Evolutionary conservation across 352 stramenopile genomes (phyloP).

Genomic region (Globisporangium rhizosaccharum): DNA sequence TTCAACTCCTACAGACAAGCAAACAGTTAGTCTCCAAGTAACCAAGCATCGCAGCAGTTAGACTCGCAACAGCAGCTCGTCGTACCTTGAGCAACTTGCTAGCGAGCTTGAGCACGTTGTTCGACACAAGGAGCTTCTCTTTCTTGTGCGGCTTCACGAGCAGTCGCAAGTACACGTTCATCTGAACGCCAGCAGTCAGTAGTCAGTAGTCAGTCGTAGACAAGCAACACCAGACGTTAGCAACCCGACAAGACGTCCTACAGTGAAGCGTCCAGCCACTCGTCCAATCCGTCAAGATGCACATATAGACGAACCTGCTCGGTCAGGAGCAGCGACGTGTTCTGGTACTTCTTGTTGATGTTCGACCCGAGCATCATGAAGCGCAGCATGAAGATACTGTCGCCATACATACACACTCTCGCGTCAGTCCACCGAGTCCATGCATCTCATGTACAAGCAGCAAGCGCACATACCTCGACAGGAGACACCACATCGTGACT

Average conservation of each 20-base stretch:
- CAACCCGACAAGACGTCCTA: constrained; percentile 2
- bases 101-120: constrained; percentile 88
- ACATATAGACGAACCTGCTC: constrained; percentile 59
- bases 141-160: constrained; percentile 85
- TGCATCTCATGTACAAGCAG: constrained; percentile 3
- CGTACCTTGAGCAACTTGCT: constrained; percentile 86
- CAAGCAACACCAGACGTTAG: constrained; percentile 1
- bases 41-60: background rate
- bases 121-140: constrained; percentile 85
- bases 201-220: background rate
- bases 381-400: constrained; percentile 84
- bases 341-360: constrained; percentile 91
- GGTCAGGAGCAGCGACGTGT: constrained; percentile 88
- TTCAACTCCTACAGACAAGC: constrained; percentile 63
- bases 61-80: background rate
- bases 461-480: constrained; percentile 47
- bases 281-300: background rate
- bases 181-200: constrained; percentile 25
- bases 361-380: constrained; percentile 90
- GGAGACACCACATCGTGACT: constrained; percentile 84
- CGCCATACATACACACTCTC: constrained; percentile 7
- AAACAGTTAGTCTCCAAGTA: background rate
- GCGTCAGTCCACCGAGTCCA: background rate
- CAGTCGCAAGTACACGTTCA: constrained; percentile 85
- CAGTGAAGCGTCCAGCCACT: too few relatives aligned